Evolutionary conservation across 192 early-diverging fungal species (phyloP), one percentile per base, ranked within the genome.

Genomic region (Coemansia sp.): DNA sequence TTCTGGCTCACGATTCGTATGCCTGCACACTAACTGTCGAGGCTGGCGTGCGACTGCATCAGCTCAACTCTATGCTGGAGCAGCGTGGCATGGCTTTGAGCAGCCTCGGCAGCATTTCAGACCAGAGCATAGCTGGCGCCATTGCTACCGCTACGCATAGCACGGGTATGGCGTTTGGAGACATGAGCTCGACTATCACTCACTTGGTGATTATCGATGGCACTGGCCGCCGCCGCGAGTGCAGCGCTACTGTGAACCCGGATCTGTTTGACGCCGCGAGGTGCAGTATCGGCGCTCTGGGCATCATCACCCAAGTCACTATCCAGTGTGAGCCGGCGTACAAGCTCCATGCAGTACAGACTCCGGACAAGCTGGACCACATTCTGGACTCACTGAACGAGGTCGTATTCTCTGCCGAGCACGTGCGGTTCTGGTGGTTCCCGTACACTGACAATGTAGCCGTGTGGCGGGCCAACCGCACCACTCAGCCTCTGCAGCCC

Each of bases 391-490:
- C 86, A 48, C 74, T 90, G 25, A 64, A 70, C 34, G 39, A 14
- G 3, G 72, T 91, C 2, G 78, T 86, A 11, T 64, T 83, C 20
- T 88, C 88, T 8, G 87, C 91, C 10, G 86, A 92, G 68, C 88
- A 92, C 65, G 86, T 88, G 18, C 86, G 88, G n/a, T 64, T 92
- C 10, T 89, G 89, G 88, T 92, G 89, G 88, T 92, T 86, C 61
- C 89, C 91, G 25, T 87, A 92, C 45, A 89, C 88, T 8, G 85
- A 92, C 55, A 76, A 86, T 50, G 85, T 85, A 9, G 85, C 88
- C 16, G 79, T 90, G 9, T 92, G 88, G 88, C 81, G 83, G 0
- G 86, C 87, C 26, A 89, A 89, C 62, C 83, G 88, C 20, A 85
- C 89, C 0, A 75, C 50, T 0, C 82, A 75, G 69, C 71, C 65